Evolutionary conservation across 345 rosid genomes (phyloP).

Genomic region (Luvunga scandens): DNA sequence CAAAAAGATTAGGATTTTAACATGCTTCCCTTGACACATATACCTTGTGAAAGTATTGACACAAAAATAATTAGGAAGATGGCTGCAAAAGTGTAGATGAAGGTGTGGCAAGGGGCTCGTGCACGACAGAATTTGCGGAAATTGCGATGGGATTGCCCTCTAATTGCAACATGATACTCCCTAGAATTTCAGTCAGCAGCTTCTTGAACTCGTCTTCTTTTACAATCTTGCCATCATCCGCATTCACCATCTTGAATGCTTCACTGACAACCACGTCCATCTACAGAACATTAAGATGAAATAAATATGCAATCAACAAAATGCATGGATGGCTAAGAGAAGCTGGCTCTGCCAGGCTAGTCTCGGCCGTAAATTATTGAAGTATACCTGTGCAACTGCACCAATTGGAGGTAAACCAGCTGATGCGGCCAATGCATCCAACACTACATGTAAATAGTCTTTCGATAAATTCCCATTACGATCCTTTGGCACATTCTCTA

Average conservation of each 20-base stretch:
- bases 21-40: background rate
- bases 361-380: background rate
- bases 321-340: background rate
- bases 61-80: constrained; percentile 14
- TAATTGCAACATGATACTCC: constrained; percentile 79
- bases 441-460: constrained; percentile 56
- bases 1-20: background rate
- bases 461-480: constrained; percentile 62
- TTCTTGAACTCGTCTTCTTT: constrained; percentile 92
- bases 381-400: constrained; percentile 65
- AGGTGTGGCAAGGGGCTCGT: constrained; percentile 69
- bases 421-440: constrained; percentile 68
- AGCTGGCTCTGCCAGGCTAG: background rate
- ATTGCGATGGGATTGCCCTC: constrained; percentile 70
- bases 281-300: constrained; percentile 29
- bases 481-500: constrained; percentile 63
- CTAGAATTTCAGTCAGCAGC: constrained; percentile 59
- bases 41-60: background rate
- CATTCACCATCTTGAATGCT: constrained; percentile 53
- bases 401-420: constrained; percentile 88
- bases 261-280: constrained; percentile 60
- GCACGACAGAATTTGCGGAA: constrained; percentile 82
- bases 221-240: constrained; percentile 71
- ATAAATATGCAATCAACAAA: background rate
- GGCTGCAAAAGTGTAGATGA: constrained; percentile 53